Evolutionary conservation across 1,139 yeast species (phyloP).

Genomic region (Yamadazyma songkhlaensis): DNA sequence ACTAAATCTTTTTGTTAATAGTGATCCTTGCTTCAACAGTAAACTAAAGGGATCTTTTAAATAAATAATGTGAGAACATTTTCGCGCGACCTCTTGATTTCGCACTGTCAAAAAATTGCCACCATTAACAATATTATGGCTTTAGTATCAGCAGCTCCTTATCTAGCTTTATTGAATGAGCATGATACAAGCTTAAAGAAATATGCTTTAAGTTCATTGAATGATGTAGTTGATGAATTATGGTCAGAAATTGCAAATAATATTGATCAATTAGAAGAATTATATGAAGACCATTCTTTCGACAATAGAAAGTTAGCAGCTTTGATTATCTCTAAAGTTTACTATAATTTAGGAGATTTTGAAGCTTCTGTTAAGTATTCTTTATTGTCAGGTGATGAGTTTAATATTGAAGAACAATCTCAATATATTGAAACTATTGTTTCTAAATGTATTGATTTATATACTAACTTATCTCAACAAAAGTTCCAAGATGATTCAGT

Average conservation of each 20-base stretch:
- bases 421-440: constrained; percentile 93
- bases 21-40: not conserved
- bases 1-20: constrained; percentile 36
- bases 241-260: constrained; percentile 98
- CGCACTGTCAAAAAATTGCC: not conserved
- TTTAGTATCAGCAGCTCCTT: constrained; percentile 80
- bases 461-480: constrained; percentile 62
- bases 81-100: no score
- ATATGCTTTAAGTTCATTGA: constrained; percentile 81
- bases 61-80: no score
- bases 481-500: constrained; percentile 42
- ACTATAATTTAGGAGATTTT: constrained; percentile 92
- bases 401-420: constrained; percentile 70
- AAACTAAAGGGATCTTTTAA: not conserved
- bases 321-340: constrained; percentile 86
- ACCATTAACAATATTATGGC: constrained; percentile 37
- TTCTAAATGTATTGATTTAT: constrained; percentile 84
- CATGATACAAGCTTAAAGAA: constrained; percentile 73
- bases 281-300: constrained; percentile 81
- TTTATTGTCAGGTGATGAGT: constrained; percentile 76
- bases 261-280: constrained; percentile 81
- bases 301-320: constrained; percentile 84
- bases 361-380: constrained; percentile 89
- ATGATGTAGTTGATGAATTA: constrained; percentile 79
- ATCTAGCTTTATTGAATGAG: constrained; percentile 84